Base-by-base conservation (phyloP, 305 asterid species). In the Withania somnifera region DNA sequence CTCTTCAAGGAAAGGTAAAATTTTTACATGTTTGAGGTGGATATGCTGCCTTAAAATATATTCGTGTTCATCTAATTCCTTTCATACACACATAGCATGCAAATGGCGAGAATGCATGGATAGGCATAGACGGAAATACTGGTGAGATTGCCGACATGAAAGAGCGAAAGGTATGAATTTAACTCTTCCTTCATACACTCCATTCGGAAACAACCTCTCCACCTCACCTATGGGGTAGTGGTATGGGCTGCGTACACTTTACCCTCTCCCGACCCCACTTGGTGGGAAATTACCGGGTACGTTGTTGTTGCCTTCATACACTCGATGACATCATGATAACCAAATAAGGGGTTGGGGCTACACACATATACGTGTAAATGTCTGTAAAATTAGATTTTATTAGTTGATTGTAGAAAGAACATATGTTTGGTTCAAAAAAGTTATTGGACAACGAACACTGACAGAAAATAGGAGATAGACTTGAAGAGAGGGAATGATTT, bases 31-130 rank as follows among this genome's bases (percentile, higher is more conserved):
- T 40, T 45, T 85, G 34, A 73, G 60, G 40, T 61, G 78, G 82
- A 42, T 30, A 15, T 54, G 28, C 9, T 36, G 52, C 83, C 24
- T 8, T 52, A 8, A 54, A 58, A 11, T 24, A 73, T 57, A 17
- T 20, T 52, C 38, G 28, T 17, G 6, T 73, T 34, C 17, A 40
- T 34, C 83, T 75, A 73, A 69, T 84, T 58, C 80, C 15, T 20
- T 79, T 64, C 32, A 13, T 79, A 9, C 77, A 20, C 17, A 28
- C 78, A 51, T 82, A 94, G 99, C 99, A 95, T 84, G 99, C 97
- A 86, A 90, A 85, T 85, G 99, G 99, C 8, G 98, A 95, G 90
- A 95, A 94, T 85, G 95, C 98, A 42, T 95, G 99, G 99, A 85
- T 82, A 11, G 99, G 99, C 86, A 95, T 95, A 40, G 99, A 95